A percentile compares a stretch with the other conserved stretches of the same genome.
Evolutionary conservation across 2,329 filamentous ascomycete species (phyloP).

Genomic region (Colletotrichum spaethianum): DNA sequence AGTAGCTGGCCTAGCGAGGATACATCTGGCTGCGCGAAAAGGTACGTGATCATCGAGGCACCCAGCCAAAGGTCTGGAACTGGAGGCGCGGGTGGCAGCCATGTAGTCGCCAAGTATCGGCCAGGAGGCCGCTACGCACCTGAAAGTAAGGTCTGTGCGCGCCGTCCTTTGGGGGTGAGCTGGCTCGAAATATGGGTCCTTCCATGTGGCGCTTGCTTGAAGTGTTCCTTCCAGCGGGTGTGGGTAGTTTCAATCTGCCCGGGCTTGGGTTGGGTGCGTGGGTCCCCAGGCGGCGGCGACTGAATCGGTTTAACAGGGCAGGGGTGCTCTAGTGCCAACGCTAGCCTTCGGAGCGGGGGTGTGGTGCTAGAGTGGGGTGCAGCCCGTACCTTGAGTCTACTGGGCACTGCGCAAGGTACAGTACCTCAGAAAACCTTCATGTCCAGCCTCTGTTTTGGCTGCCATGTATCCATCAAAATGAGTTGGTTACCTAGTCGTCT

Average conservation of each 20-base stretch:
- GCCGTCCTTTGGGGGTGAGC: slow-evolving; percentile 7
- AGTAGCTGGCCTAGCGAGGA: slow-evolving; percentile 19
- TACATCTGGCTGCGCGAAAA: slow-evolving; percentile 11
- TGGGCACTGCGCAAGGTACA: not conserved
- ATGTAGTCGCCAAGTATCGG: slow-evolving; percentile 25
- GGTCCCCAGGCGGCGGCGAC: slow-evolving; percentile 21
- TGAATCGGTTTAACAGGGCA: slow-evolving; percentile 30
- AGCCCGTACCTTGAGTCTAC: slow-evolving; percentile 6
- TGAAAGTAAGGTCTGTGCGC: slow-evolving; percentile 33
- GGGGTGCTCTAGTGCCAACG: slow-evolving; percentile 7
- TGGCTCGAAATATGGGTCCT: slow-evolving; percentile 22
- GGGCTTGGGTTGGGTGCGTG: slow-evolving; percentile 12
- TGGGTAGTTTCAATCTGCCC: slow-evolving; percentile 31
- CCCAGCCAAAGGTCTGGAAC: not conserved
- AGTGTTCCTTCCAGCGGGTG: slow-evolving; percentile 23
- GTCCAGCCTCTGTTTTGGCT: not conserved
- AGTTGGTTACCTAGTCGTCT: not conserved
- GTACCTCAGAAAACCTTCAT: slow-evolving; percentile 2
- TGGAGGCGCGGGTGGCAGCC: not conserved
- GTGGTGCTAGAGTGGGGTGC: slow-evolving; percentile 15
- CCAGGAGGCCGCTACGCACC: slow-evolving; percentile 11
- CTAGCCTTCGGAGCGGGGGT: slow-evolving; percentile 22
- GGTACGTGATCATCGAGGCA: slow-evolving; percentile 1
- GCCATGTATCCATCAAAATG: not conserved
- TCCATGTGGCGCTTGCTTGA: slow-evolving; percentile 38